Base-by-base conservation (phyloP, 2,329 filamentous ascomycete species). In the Onygena corvina region DNA sequence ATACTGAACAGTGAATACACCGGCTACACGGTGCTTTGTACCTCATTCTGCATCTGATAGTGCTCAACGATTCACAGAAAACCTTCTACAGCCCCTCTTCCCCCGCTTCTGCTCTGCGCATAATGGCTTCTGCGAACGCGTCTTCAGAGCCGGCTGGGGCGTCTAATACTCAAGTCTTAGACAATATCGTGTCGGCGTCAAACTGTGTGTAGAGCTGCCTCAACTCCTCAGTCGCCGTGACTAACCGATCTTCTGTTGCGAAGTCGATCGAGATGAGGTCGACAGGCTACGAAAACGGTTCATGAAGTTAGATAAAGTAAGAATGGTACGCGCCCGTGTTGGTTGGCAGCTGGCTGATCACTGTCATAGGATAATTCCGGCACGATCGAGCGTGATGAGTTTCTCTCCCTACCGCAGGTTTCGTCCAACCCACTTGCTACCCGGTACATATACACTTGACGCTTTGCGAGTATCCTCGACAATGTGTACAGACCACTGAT, bases 321-420 rank as follows among this genome's bases (percentile, higher is more conserved):
- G 60, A 33, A 8, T 12, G 12, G 11, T 18, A 12, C 18, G 25
- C 38, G n/a, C 21, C 23, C 11, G n/a, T 9, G 25, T 29, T 9
- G 36, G 5, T 7, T 49, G 29, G 11, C 18, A 16, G 12, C 35
- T 1, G 12, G 6, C n/a, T 16, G 51, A 33, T 45, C 20, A n/a
- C 29, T 45, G n/a, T 30, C 31, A 18, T 58, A 95, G 90, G 90
- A 98, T 68, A 93, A 93, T 72, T 95, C 89, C 11, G 92, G 92
- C 59, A 96, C 92, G 44, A 94, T 98, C 70, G 92, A 98, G 70
- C 88, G 92, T 63, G 90, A 96, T 66, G 92, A 98, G 68, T 98
- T 98, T 69, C 81, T 98, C 57, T 92, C 86, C 62, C 80, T 98
- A 52, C 92, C 92, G 30, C 92, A 96, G 72, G 94, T 98, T 65